phyloP scores from a whole-genome alignment of 2,329 filamentous ascomycete genomes.

The Fusarium solani-melongenae region DNA sequence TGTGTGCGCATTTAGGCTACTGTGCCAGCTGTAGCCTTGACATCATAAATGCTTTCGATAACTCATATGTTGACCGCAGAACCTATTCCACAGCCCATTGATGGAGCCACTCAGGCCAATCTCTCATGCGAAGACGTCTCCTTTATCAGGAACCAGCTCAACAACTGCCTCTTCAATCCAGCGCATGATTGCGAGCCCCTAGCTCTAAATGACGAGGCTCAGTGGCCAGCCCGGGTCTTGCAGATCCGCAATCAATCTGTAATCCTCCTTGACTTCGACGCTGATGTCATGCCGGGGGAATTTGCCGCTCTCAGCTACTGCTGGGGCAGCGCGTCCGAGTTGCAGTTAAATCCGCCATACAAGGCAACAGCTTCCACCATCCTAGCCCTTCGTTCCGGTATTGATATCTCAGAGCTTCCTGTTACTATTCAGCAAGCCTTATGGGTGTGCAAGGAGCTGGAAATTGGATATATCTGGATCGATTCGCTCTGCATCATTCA shows the following conservation, averaged over 20 bases:
- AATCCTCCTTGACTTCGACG: neutral
- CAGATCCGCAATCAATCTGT: neutral
- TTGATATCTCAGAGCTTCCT: neutral
- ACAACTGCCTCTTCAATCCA: neutral
- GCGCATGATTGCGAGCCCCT: neutral
- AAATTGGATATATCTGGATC: neutral
- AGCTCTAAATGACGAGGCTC: neutral
- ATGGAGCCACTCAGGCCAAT: neutral
- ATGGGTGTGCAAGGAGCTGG: neutral
- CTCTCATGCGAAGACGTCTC: neutral
- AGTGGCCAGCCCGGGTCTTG: neutral
- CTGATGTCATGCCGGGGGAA: neutral
- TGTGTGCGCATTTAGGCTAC: neutral
- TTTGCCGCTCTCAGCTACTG: neutral
- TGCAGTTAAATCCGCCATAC: neutral
- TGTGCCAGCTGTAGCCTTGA: neutral
- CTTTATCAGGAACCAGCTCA: neutral
- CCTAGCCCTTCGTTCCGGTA: neutral
- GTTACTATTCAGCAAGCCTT: neutral
- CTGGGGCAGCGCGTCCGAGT: neutral
- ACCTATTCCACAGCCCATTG: neutral
- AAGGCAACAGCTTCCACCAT: neutral
- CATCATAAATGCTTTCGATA: neutral
- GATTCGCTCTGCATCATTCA: neutral
- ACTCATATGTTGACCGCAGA: neutral